These are phyloP conservation scores for Fusarium continuum DNA, from an alignment of 2,329 filamentous ascomycete species.

Conservation along the genomic window DNA sequence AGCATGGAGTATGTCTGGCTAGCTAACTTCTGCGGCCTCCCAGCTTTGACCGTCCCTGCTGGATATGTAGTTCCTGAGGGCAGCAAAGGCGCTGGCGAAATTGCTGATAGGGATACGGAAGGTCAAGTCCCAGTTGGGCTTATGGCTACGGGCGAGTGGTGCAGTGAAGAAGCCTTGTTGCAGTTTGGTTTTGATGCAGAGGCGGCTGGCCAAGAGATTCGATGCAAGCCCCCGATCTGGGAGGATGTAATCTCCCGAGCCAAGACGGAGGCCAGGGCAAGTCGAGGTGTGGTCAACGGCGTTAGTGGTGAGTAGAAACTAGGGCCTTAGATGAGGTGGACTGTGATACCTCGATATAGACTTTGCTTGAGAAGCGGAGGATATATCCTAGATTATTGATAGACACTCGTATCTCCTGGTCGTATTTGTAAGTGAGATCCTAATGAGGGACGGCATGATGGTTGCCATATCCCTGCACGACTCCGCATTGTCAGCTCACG, in stretches of 20 bases:
- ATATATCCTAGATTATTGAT: conserved; percentile 19
- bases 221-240: conserved; percentile 31
- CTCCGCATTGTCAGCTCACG: conserved; percentile 19
- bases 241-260: conserved; percentile 30
- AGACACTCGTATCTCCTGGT: background rate
- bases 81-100: conserved; percentile 40
- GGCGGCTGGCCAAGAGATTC: conserved; percentile 43
- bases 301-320: background rate
- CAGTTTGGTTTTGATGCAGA: conserved; percentile 60
- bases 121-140: conserved; percentile 61
- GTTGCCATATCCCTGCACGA: conserved; percentile 9
- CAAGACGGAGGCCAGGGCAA: conserved; percentile 4
- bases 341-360: no score
- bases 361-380: background rate
- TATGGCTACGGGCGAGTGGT: conserved; percentile 67
- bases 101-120: conserved; percentile 46
- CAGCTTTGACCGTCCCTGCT: conserved; percentile 56
- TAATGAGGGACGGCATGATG: no score
- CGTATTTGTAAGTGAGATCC: background rate
- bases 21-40: conserved; percentile 60
- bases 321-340: background rate
- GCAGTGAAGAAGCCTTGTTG: conserved; percentile 58
- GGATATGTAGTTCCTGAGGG: conserved; percentile 55
- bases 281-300: background rate
- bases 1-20: conserved; percentile 63